Conservation (phyloP, 1,284 basidiomycete species). For the Tetrapyrgos nigripes region DNA sequence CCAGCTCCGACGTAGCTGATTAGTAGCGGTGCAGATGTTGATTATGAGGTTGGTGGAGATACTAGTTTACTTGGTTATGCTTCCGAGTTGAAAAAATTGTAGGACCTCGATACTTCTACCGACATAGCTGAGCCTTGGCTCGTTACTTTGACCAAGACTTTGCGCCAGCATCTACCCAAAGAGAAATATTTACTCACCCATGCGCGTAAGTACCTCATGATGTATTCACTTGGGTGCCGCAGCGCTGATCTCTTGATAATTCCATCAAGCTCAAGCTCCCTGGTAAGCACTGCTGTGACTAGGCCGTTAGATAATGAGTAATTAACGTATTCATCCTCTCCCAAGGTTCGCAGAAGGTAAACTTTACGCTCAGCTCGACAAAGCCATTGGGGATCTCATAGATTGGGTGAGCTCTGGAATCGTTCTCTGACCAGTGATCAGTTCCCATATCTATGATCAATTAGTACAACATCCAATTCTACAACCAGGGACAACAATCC, state of each 20-base stretch:
- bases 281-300: slow-evolving; percentile 40
- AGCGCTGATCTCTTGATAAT: not conserved
- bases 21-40: slow-evolving; percentile 42
- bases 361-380: slow-evolving; percentile 64
- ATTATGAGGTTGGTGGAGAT: slow-evolving; percentile 51
- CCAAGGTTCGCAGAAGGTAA: slow-evolving; percentile 53
- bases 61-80: not conserved
- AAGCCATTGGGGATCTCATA: slow-evolving; percentile 60
- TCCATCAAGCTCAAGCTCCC: slow-evolving; percentile 56
- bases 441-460: no score
- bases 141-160: slow-evolving; percentile 46
- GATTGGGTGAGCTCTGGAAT: slow-evolving; percentile 48
- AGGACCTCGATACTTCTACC: slow-evolving; percentile 54
- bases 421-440: no score
- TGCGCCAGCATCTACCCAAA: slow-evolving; percentile 39
- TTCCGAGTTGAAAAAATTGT: not conserved
- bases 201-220: slow-evolving; percentile 37
- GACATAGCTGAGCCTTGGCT: slow-evolving; percentile 49
- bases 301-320: not conserved
- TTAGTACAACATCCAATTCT: slow-evolving; percentile 50
- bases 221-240: not conserved
- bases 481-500: slow-evolving; percentile 65
- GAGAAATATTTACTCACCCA: slow-evolving; percentile 43
- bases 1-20: not conserved
- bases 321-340: slow-evolving; percentile 52